Conservation (phyloP, 306 rosid genomes). For the Malus domestica region DNA sequence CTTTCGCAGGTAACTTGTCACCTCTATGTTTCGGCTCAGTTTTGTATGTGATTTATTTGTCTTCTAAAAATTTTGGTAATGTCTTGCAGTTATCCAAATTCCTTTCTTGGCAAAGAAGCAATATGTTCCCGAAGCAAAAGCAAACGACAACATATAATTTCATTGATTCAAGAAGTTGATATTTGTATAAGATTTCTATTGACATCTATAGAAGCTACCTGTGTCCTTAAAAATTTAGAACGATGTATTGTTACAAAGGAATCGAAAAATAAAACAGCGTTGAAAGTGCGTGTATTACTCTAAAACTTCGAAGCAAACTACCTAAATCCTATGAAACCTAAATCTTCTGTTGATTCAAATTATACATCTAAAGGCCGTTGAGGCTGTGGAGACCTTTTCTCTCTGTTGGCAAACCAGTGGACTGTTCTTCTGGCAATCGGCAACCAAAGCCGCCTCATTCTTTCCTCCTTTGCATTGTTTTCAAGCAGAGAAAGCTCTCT, state of each 20-base stretch:
- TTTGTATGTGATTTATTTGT: not conserved
- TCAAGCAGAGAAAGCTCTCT: conserved; percentile 33
- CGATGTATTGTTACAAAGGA: not conserved
- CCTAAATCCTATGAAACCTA: not conserved
- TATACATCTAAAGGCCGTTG: conserved; percentile 46
- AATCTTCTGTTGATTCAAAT: not conserved
- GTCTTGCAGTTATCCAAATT: not conserved
- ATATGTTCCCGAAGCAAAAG: conserved; percentile 5
- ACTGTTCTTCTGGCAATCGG: conserved; percentile 87
- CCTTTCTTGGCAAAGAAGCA: conserved; percentile 16
- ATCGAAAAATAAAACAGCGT: not conserved
- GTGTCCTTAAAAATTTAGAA: no score
- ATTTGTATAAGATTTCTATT: not conserved
- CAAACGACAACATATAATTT: conserved; percentile 1
- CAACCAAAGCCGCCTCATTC: conserved; percentile 62
- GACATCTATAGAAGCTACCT: not conserved
- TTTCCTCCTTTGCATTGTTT: conserved; percentile 52
- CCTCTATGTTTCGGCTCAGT: not conserved
- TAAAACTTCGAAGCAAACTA: not conserved
- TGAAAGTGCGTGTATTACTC: not conserved
- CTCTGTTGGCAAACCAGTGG: conserved; percentile 89
- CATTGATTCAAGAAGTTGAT: not conserved
- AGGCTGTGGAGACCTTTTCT: conserved; percentile 47
- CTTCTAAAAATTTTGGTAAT: not conserved
- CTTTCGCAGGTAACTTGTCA: not conserved